Percentiles rank a stretch among this genome's conserved stretches.
Evolutionary conservation across 129 eudicot genomes (phyloP).

Genomic region (Sambucus nigra): DNA sequence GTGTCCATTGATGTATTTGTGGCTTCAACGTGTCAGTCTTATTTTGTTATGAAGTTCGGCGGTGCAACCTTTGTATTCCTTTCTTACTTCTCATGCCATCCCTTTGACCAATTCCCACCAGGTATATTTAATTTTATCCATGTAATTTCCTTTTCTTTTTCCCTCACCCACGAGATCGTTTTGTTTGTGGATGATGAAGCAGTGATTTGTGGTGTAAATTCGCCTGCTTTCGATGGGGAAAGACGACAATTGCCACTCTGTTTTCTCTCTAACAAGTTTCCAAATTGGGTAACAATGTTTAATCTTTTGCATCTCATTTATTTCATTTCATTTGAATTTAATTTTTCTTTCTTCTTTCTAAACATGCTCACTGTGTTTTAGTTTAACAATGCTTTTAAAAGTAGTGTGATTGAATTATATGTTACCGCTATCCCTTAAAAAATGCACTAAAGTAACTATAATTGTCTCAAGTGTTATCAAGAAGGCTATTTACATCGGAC

Average conservation of each 20-base stretch:
- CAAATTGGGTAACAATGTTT: slow-evolving; percentile 64
- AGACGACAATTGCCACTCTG: slow-evolving; percentile 29
- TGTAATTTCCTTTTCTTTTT: background rate
- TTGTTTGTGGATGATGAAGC: slow-evolving; percentile 11
- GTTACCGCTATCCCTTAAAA: too few relatives aligned
- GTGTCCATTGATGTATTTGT: background rate
- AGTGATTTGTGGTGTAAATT: slow-evolving; percentile 19
- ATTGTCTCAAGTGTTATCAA: too few relatives aligned
- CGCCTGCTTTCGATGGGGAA: slow-evolving; percentile 40
- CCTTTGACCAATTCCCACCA: slow-evolving; percentile 16
- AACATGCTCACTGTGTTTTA: too few relatives aligned
- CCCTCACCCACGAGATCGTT: background rate
- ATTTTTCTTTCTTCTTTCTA: too few relatives aligned
- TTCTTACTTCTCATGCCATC: slow-evolving; percentile 11
- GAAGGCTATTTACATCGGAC: too few relatives aligned
- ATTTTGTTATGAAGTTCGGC: slow-evolving; percentile 56
- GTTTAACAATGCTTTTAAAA: too few relatives aligned
- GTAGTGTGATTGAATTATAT: too few relatives aligned
- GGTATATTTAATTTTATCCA: background rate
- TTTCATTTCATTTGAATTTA: too few relatives aligned
- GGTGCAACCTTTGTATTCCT: slow-evolving; percentile 16
- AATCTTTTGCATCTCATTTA: too few relatives aligned
- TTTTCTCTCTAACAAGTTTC: slow-evolving; percentile 61
- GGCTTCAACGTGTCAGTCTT: background rate
- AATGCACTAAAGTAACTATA: too few relatives aligned